phyloP scores from a whole-genome alignment of 805 yeast genomes.

The Monosporozyma solicola region DNA sequence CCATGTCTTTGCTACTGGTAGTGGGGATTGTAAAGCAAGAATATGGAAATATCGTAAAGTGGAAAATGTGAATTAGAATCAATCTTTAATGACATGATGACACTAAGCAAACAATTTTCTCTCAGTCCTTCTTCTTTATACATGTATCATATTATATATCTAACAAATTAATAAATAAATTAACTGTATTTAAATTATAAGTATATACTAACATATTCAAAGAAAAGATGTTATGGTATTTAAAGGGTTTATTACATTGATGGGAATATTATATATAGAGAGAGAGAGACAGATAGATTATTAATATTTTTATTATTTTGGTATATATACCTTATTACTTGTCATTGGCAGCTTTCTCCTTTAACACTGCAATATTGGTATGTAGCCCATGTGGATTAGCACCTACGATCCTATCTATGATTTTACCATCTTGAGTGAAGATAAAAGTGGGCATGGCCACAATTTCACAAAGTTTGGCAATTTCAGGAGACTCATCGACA shows the following conservation, averaged over 20 bases:
- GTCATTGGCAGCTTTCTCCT: background rate
- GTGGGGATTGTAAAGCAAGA: slow-evolving; percentile 96
- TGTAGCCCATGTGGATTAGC: slow-evolving; percentile 38
- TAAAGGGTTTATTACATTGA: background rate
- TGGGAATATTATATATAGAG: background rate
- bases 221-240: background rate
- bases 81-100: too few species aligned
- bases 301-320: background rate
- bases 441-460: slow-evolving; percentile 73
- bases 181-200: background rate
- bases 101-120: background rate
- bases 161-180: background rate
- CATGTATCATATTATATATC: background rate
- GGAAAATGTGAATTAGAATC: background rate
- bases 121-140: background rate
- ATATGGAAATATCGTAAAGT: slow-evolving; percentile 73
- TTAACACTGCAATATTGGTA: slow-evolving; percentile 7
- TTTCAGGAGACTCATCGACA: slow-evolving; percentile 52
- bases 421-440: slow-evolving; percentile 50
- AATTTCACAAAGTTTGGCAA: slow-evolving; percentile 53
- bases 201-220: background rate
- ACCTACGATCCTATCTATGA: slow-evolving; percentile 52
- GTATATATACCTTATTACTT: background rate
- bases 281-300: too few species aligned
- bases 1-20: slow-evolving; percentile 92